Evolutionary conservation across 2,329 filamentous ascomycete genomes (phyloP).

Genomic region (Hypoxylon sp.): DNA sequence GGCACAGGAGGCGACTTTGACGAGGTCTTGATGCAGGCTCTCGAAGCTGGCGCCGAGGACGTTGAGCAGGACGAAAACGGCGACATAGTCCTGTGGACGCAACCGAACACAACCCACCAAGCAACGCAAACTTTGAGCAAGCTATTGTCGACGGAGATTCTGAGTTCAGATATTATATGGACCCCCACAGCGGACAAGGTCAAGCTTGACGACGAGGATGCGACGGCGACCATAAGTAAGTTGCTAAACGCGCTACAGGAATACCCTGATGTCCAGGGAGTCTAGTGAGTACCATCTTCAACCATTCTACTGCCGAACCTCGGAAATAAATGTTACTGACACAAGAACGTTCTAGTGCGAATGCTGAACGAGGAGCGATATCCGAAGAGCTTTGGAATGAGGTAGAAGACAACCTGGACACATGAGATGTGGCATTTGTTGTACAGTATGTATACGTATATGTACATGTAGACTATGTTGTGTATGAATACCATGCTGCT

Average conservation of each 20-base stretch:
- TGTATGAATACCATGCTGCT: constrained; percentile 28
- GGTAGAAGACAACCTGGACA: constrained; percentile 68
- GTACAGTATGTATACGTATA: constrained; percentile 54
- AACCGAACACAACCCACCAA: constrained; percentile 74
- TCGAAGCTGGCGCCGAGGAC: constrained; percentile 87
- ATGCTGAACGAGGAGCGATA: constrained; percentile 68
- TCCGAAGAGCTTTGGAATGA: constrained; percentile 69
- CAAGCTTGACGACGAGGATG: constrained; percentile 70
- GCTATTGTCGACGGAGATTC: constrained; percentile 75
- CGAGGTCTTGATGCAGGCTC: constrained; percentile 82
- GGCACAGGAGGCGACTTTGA: constrained; percentile 69
- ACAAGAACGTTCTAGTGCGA: constrained; percentile 62
- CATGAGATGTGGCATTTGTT: constrained; percentile 47
- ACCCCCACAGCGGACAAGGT: constrained; percentile 84
- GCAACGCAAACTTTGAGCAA: constrained; percentile 76
- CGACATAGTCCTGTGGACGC: constrained; percentile 78
- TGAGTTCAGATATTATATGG: constrained; percentile 87
- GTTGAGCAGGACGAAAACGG: constrained; percentile 78
- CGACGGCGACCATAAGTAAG: constrained; percentile 69
- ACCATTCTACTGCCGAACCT: background rate
- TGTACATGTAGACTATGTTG: constrained; percentile 24
- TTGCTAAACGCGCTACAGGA: constrained; percentile 75
- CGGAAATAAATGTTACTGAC: constrained; percentile 6
- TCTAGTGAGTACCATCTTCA: constrained; percentile 67
- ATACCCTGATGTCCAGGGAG: constrained; percentile 79